Percentiles rank a stretch among this genome's conserved stretches.
Conservation (phyloP, 345 rosid genomes). For the Dovyalis caffra region DNA sequence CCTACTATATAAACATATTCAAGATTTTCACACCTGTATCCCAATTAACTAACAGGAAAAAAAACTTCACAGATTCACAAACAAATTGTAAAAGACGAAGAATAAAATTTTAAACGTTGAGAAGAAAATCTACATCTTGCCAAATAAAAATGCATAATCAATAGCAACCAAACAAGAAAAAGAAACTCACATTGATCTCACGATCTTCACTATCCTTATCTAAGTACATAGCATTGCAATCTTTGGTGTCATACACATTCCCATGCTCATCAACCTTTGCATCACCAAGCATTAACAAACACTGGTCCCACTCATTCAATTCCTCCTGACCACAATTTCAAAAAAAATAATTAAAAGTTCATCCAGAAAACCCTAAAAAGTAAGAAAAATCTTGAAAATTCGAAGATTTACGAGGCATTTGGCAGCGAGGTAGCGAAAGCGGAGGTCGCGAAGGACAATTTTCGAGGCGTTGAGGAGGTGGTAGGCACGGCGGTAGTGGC, state of each 20-base stretch:
- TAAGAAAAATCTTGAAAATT: neutral
- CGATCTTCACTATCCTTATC: constrained; percentile 93
- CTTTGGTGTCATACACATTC: constrained; percentile 66
- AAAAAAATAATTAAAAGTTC: neutral
- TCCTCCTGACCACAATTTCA: constrained; percentile 59
- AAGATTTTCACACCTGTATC: neutral
- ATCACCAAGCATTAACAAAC: constrained; percentile 82
- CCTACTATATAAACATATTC: neutral
- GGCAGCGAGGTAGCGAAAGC: constrained; percentile 96
- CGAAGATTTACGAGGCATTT: constrained; percentile 65
- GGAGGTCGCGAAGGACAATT: constrained; percentile 91
- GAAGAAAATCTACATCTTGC: neutral
- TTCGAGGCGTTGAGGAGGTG: constrained; percentile 89
- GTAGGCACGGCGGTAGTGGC: constrained; percentile 92
- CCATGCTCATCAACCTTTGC: constrained; percentile 89
- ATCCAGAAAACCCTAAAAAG: neutral
- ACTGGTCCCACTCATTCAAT: constrained; percentile 96
- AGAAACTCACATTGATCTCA: constrained; percentile 74
- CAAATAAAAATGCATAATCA: neutral
- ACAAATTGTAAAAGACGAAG: neutral
- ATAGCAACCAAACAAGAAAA: neutral
- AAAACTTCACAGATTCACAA: neutral
- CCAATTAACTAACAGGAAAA: neutral
- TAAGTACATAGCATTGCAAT: constrained; percentile 56
- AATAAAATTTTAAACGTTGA: neutral